Evolutionary conservation across 139 green algal genomes (phyloP), one percentile per base, ranked within the genome.

Genomic region (Tetradesmus obliquus): DNA sequence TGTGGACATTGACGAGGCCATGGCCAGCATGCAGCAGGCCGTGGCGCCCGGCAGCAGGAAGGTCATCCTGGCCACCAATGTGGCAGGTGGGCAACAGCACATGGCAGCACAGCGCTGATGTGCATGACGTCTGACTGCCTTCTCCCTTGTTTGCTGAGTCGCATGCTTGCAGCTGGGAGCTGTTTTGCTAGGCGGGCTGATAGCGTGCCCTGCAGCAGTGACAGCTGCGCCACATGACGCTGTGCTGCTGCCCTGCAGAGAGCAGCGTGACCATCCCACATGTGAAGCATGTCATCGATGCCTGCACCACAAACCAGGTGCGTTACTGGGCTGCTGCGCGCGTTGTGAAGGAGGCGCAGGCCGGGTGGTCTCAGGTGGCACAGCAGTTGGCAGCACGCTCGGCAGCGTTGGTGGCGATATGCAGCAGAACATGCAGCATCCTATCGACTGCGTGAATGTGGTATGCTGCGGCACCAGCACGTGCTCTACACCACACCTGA

Each of bases 31-130:
- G 57, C 84, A 88, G 84, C 57, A 57, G n/a, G 53, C 22, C 6
- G 57, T 55, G 3, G 45, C 9, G n/a, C 8, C 57, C n/a, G 84
- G 84, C 17, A 69, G 69, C n/a, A 79, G 84, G 58, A 79, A 79
- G n/a, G 84, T 88, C 57, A 79, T 88, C 19, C 84, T 88, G 84
- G 84, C 84, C 57, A 88, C 84, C 20, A 88, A 88, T 54, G 82
- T 87, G 82, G 62, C 55, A 74, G 66, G 54, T 51, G 62, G 15
- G 22, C 22, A 20, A 19, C 45, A 60, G 12, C 12, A 83, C 3
- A 20, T 5, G 51, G 74, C 74, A 54, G 8, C 74, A 53, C 19
- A 4, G 66, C 66, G 17, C 66, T n/a, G 15, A 76, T 15, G 66
- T 76, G 1, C 66, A 76, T 15, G 66, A 19, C 66, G 17, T 2